Evolutionary conservation across 345 rosid genomes (phyloP).

Genomic region (Dimocarpus longan): DNA sequence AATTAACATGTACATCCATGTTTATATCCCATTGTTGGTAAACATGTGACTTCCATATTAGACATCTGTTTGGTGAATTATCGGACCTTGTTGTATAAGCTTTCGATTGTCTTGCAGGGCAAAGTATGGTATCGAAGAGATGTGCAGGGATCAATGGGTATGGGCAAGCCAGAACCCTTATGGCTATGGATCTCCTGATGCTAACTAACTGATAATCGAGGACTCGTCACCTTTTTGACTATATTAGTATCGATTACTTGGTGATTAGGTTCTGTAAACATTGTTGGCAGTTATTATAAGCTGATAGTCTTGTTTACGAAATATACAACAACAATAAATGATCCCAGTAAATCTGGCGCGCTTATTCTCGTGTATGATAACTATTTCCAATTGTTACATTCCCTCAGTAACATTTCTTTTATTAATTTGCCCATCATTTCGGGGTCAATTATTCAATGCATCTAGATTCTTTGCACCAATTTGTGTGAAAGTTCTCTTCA

Average conservation of each 20-base stretch:
- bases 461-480: not conserved
- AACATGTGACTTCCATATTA: not conserved
- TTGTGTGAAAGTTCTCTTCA: not conserved
- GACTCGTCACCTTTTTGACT: not conserved
- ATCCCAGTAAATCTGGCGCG: not conserved
- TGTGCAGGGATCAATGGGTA: conserved; percentile 96
- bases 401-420: not conserved
- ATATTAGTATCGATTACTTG: too few relatives aligned
- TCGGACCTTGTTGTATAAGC: not conserved
- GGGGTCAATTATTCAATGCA: not conserved
- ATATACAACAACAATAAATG: conserved; percentile 5
- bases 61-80: not conserved
- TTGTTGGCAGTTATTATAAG: conserved; percentile 2
- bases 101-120: conserved; percentile 54
- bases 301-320: conserved; percentile 2
- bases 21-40: not conserved
- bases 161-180: conserved; percentile 96
- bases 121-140: conserved; percentile 75
- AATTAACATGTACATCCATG: not conserved
- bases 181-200: conserved; percentile 66
- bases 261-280: not conserved
- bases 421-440: not conserved
- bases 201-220: conserved; percentile 22
- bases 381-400: conserved; percentile 13
- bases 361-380: not conserved